A percentile compares a stretch with the other conserved stretches of the same genome.
These are phyloP conservation scores for Hymenoscyphus albidus DNA, from an alignment of 2,329 filamentous ascomycete species.

Conservation along the genomic window DNA sequence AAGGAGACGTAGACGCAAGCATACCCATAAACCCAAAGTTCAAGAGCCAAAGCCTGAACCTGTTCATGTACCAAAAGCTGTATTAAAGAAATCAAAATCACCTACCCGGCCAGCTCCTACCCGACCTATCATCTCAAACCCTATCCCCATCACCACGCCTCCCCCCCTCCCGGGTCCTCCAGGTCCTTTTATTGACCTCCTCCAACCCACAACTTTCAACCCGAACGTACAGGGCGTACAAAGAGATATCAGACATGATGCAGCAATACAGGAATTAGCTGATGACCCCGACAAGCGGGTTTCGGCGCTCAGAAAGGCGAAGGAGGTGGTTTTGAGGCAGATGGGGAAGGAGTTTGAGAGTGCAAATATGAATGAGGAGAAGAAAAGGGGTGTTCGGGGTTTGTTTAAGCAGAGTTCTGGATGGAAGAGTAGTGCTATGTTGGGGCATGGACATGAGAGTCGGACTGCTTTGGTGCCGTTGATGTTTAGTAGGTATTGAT, in stretches of 20 bases:
- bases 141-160: conserved; percentile 21
- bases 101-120: background rate
- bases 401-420: conserved; percentile 30
- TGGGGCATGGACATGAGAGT: conserved; percentile 46
- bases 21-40: conserved; percentile 36
- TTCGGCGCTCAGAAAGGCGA: conserved; percentile 54
- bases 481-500: conserved; percentile 49
- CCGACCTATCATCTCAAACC: conserved; percentile 22
- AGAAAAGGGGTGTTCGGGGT: conserved; percentile 20
- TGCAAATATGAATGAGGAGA: conserved; percentile 23
- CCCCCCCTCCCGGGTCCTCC: background rate
- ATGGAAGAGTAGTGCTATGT: conserved; percentile 23
- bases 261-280: conserved; percentile 51
- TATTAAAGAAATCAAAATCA: background rate
- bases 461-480: conserved; percentile 54
- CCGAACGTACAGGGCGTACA: conserved; percentile 53
- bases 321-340: conserved; percentile 57
- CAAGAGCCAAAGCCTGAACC: conserved; percentile 8
- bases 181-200: conserved; percentile 37
- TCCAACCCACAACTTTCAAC: conserved; percentile 55
- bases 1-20: conserved; percentile 33
- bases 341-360: conserved; percentile 49
- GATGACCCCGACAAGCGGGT: conserved; percentile 54
- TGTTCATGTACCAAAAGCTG: background rate
- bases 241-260: conserved; percentile 54